A percentile compares a stretch with the other conserved stretches of the same genome.
Conservation (phyloP, 2,329 filamentous ascomycete genomes). For the Annulohypoxylon truncatum region DNA sequence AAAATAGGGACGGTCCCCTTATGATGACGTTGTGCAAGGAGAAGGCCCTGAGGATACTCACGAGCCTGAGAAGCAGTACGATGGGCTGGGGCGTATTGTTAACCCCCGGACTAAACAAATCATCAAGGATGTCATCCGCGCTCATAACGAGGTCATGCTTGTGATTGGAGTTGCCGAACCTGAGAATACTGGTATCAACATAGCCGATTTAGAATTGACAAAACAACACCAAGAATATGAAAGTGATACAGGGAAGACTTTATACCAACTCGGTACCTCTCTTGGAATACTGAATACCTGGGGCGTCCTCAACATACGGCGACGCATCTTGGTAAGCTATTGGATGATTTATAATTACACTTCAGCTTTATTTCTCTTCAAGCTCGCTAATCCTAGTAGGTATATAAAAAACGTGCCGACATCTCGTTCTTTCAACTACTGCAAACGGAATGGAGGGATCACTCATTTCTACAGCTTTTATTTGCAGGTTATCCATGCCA, state of each 20-base stretch:
- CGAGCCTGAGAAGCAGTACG: constrained; percentile 62
- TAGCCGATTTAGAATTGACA: constrained; percentile 53
- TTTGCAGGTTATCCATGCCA: constrained; percentile 57
- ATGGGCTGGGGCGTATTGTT: constrained; percentile 66
- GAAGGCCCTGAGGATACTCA: constrained; percentile 57
- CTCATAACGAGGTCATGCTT: constrained; percentile 73
- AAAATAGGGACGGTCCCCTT: constrained; percentile 67
- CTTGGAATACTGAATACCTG: constrained; percentile 60
- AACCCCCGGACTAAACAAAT: constrained; percentile 66
- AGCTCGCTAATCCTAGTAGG: constrained; percentile 50
- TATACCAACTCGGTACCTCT: constrained; percentile 52
- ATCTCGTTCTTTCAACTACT: constrained; percentile 62
- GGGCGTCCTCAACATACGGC: constrained; percentile 64
- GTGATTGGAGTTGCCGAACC: constrained; percentile 72
- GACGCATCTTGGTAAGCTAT: constrained; percentile 63
- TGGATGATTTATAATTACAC: background rate
- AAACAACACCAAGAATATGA: constrained; percentile 61
- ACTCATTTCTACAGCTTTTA: constrained; percentile 51
- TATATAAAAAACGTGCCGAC: constrained; percentile 63
- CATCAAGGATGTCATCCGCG: constrained; percentile 67
- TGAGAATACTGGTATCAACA: constrained; percentile 58
- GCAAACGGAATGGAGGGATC: constrained; percentile 49
- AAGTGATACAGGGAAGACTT: constrained; percentile 56
- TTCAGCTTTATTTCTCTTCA: background rate
- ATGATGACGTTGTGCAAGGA: constrained; percentile 66